Evolutionary conservation across 805 yeast genomes (phyloP).

Genomic region (Wickerhamiella occidentalis): DNA sequence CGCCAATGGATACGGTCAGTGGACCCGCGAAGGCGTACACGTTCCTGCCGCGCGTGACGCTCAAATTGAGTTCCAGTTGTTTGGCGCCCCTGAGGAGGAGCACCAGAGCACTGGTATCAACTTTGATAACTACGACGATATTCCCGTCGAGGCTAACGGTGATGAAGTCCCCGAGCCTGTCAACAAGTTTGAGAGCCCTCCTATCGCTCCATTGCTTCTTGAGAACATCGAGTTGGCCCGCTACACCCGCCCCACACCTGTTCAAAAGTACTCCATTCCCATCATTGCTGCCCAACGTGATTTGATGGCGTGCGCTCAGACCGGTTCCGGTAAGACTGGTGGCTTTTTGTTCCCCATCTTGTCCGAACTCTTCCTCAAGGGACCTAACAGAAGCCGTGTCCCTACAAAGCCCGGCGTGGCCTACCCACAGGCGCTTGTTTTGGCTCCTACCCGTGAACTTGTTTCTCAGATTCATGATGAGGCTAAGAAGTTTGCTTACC

Average conservation of each 20-base stretch:
- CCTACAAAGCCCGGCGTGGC: constrained; percentile 43
- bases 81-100: constrained; percentile 63
- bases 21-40: constrained; percentile 19
- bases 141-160: constrained; percentile 97
- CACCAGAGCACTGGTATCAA: constrained; percentile 94
- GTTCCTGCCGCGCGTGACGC: constrained; percentile 27
- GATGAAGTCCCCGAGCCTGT: constrained; percentile 90
- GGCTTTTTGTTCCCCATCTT: constrained; percentile 97
- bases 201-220: constrained; percentile 73
- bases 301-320: constrained; percentile 95
- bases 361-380: constrained; percentile 76
- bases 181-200: constrained; percentile 77
- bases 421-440: constrained; percentile 83
- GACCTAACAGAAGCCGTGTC: constrained; percentile 47
- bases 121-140: constrained; percentile 96
- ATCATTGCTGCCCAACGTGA: constrained; percentile 82
- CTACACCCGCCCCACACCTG: constrained; percentile 93
- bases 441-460: constrained; percentile 99
- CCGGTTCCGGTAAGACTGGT: constrained; percentile 99
- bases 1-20: constrained; percentile 24
- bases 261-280: constrained; percentile 87
- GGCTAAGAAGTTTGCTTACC: constrained; percentile 87
- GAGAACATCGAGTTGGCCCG: constrained; percentile 80
- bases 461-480: constrained; percentile 95
- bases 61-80: constrained; percentile 60